Base-by-base conservation (phyloP, 176 grass and related monocot genomes). In the Aegilops longissima region DNA sequence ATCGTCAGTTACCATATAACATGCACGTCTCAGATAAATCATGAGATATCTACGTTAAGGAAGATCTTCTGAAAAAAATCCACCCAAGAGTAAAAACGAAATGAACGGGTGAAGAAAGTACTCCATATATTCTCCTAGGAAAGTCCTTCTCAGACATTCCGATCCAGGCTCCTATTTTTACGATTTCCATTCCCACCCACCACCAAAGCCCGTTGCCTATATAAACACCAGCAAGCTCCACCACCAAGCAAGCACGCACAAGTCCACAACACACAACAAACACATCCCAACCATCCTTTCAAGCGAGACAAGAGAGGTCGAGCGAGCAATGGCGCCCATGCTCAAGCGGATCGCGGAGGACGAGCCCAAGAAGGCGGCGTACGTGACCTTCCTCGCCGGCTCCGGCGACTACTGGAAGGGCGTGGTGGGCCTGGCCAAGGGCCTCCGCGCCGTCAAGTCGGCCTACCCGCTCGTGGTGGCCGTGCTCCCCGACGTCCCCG, bases 321-420 rank as follows among this genome's bases (percentile, higher is more conserved):
- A 12, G 25, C 24, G 17, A 49, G 4, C 47, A 36, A 91, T 91
- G 89, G 89, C 47, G 0, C 27, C 75, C 0, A 84, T 69, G 21
- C 0, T 56, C 42, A 85, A 49, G 33, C 40, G 42, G 45, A 9
- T 42, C 29, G 70, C 38, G 8, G 33, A 75, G 72, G 0, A 40
- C 42, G 45, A 34, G 62, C 20, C 61, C 4, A 47, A 27, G 4
- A 54, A 70, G 72, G 58, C 83, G 33, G 95, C 91, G 12, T 97
- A 90, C 64, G 93, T 97, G 38, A 93, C 95, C 24, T 95, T 97
- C 85, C 59, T 95, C 0, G 95, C 95, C 2, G 93, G 91, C 38
- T 87, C 93, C 67, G 95, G 95, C 65, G 95, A 97, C 76, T 97
- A 95, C 45, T 90, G 92, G 47, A 97, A 95, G 86, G 95, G 92